Evolutionary conservation across 768 basidiomycete genomes (phyloP).

Genomic region (Tylopilus sp.): DNA sequence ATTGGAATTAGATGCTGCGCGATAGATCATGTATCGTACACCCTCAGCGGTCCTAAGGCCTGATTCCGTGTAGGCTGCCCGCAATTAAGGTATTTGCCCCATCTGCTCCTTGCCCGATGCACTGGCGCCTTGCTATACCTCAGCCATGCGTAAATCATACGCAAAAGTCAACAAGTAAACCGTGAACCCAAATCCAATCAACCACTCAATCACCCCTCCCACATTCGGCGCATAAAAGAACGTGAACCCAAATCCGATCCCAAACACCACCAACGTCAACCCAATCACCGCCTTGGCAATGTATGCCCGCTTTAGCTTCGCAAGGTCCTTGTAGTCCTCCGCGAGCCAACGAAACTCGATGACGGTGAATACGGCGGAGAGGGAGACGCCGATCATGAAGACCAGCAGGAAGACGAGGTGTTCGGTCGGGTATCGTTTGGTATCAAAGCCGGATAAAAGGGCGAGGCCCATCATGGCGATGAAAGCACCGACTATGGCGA

Average conservation of each 20-base stretch:
- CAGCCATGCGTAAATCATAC: conserved; percentile 64
- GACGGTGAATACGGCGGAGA: conserved; percentile 74
- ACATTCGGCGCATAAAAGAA: conserved; percentile 43
- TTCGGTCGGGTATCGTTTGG: conserved; percentile 37
- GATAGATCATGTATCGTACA: no score
- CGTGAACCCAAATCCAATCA: conserved; percentile 54
- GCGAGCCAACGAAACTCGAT: conserved; percentile 68
- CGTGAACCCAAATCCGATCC: conserved; percentile 59
- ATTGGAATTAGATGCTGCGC: no score
- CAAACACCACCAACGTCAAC: conserved; percentile 50
- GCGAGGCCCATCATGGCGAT: conserved; percentile 65
- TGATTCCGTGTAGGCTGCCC: no score
- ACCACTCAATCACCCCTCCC: conserved; percentile 74
- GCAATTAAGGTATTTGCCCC: neutral
- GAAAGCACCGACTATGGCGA: conserved; percentile 60
- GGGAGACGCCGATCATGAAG: conserved; percentile 67
- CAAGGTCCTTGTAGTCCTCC: conserved; percentile 46
- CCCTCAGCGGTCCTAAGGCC: no score
- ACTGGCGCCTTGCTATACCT: conserved; percentile 11
- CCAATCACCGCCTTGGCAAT: conserved; percentile 61
- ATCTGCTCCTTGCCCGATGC: neutral
- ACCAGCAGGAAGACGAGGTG: conserved; percentile 66
- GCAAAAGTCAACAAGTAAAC: conserved; percentile 71
- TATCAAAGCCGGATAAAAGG: conserved; percentile 67
- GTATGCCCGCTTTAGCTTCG: conserved; percentile 51